These are phyloP conservation scores for Zoysia matrella DNA, from an alignment of 202 grass and related monocot species.

Conservation along the genomic window DNA sequence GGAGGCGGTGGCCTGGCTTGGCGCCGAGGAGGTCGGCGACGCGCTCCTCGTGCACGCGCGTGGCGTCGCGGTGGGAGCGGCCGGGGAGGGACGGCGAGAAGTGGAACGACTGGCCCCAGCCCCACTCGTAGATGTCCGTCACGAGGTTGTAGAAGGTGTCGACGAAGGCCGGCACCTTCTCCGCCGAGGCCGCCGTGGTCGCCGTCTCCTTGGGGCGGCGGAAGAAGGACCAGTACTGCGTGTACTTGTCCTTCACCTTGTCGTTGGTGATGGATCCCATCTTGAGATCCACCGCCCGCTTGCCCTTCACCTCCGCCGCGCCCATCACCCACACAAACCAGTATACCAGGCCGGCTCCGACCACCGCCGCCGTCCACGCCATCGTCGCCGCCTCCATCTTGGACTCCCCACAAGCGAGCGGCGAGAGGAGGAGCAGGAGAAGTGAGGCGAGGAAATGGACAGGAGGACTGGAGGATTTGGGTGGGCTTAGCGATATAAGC, in stretches of 20 bases:
- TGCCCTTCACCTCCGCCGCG: constrained; percentile 95
- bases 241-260: constrained; percentile 96
- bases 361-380: constrained; percentile 78
- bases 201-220: constrained; percentile 83
- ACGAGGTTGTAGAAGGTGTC: constrained; percentile 99
- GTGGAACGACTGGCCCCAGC: constrained; percentile 98
- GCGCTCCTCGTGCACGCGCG: constrained; percentile 87
- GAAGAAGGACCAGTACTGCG: constrained; percentile 99
- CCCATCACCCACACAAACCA: constrained; percentile 99
- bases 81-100: constrained; percentile 82
- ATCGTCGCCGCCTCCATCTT: constrained; percentile 77
- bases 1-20: constrained; percentile 62
- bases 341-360: constrained; percentile 57
- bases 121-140: constrained; percentile 99
- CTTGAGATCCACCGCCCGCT: constrained; percentile 94
- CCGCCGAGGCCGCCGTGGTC: constrained; percentile 52
- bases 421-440: not conserved
- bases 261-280: constrained; percentile 87
- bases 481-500: constrained; percentile 33
- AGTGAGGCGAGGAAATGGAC: not conserved
- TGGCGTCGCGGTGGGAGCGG: constrained; percentile 82
- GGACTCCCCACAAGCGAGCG: not conserved
- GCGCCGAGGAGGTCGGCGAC: constrained; percentile 73
- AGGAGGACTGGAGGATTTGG: constrained; percentile 31
- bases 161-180: constrained; percentile 88